These are phyloP conservation scores for Rhodotorula sp. DNA, from an alignment of 1,284 basidiomycete species.

Conservation along the genomic window DNA sequence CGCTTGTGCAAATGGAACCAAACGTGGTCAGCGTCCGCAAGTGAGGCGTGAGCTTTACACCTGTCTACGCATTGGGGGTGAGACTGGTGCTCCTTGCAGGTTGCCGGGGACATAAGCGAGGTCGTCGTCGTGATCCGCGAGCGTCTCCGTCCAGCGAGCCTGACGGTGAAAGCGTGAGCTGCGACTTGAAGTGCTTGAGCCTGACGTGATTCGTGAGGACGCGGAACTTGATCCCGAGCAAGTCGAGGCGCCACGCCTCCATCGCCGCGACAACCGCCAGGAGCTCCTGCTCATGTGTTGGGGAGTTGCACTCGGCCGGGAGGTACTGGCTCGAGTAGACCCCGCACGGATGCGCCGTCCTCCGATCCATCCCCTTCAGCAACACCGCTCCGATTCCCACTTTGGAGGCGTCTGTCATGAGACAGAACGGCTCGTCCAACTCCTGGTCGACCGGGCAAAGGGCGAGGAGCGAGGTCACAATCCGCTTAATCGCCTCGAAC, in stretches of 20 bases:
- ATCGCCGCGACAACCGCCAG: neutral
- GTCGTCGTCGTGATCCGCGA: slow-evolving; percentile 51
- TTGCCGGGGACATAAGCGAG: slow-evolving; percentile 45
- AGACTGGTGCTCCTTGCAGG: no score
- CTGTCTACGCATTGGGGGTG: no score
- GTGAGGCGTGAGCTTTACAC: no score
- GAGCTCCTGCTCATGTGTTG: slow-evolving; percentile 11
- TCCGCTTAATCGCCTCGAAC: slow-evolving; percentile 52
- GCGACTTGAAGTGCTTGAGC: neutral
- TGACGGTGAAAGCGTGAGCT: neutral
- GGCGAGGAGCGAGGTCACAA: slow-evolving; percentile 45
- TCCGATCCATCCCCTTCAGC: slow-evolving; percentile 21
- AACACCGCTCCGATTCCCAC: slow-evolving; percentile 19
- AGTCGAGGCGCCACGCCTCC: neutral
- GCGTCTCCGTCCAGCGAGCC: slow-evolving; percentile 3
- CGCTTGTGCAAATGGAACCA: no score
- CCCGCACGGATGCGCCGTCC: slow-evolving; percentile 21
- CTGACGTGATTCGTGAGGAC: neutral
- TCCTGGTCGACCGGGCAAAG: slow-evolving; percentile 47
- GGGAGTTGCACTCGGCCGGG: slow-evolving; percentile 31
- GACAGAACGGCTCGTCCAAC: slow-evolving; percentile 29
- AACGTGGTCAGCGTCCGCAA: no score
- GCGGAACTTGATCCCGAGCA: neutral
- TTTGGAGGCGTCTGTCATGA: slow-evolving; percentile 28
- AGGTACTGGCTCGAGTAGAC: slow-evolving; percentile 28